Evolutionary conservation across 495 filamentous ascomycete genomes (phyloP).

Genomic region (Astrocystis sublimbata): DNA sequence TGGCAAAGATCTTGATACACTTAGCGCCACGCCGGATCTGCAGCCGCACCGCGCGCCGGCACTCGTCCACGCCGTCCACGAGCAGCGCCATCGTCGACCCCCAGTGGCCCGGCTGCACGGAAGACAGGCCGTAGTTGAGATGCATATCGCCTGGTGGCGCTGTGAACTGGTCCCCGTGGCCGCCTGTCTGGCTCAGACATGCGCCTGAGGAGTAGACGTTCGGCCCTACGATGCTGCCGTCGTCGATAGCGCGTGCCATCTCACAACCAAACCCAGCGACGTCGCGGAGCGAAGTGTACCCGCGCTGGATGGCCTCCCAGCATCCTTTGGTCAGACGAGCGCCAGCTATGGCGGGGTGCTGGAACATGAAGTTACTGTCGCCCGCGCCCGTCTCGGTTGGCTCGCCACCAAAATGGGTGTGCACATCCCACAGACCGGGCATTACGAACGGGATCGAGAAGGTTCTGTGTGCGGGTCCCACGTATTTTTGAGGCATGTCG

Average conservation of each 20-base stretch:
- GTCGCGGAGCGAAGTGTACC: constrained; percentile 56
- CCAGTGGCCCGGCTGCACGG: constrained; percentile 28
- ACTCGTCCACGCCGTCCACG: constrained; percentile 52
- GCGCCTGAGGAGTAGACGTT: constrained; percentile 47
- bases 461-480: constrained; percentile 16
- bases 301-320: constrained; percentile 46
- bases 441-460: constrained; percentile 45
- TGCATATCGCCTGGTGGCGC: constrained; percentile 38
- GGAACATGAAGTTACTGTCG: constrained; percentile 21
- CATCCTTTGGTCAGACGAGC: constrained; percentile 42
- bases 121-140: constrained; percentile 29
- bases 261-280: constrained; percentile 49
- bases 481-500: constrained; percentile 39
- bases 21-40: constrained; percentile 52
- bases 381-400: constrained; percentile 7
- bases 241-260: constrained; percentile 43
- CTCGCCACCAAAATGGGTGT: constrained; percentile 45
- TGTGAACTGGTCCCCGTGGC: constrained; percentile 48
- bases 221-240: constrained; percentile 49
- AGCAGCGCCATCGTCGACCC: constrained; percentile 28
- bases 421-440: constrained; percentile 58
- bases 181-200: constrained; percentile 49
- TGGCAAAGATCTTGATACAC: constrained; percentile 53
- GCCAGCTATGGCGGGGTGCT: constrained; percentile 36
- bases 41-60: constrained; percentile 46